These are phyloP conservation scores for Zygosaccharomyces rouxii DNA, from an alignment of 805 yeast genomes.

Conservation along the genomic window DNA sequence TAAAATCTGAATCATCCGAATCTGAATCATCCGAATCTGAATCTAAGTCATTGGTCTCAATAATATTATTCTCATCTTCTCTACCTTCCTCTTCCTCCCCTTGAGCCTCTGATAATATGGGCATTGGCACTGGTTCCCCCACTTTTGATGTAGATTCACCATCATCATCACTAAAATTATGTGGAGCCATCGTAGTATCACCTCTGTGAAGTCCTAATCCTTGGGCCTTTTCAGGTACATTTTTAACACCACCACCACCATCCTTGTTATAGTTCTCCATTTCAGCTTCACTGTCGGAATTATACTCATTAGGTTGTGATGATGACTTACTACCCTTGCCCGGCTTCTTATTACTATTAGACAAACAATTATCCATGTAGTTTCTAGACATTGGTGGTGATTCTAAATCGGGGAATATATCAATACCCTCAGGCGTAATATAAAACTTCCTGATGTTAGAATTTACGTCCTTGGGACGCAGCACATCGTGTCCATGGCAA, in stretches of 20 bases:
- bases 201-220: not conserved
- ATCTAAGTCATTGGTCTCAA: conserved; percentile 6
- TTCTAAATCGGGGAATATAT: conserved; percentile 20
- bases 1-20: conserved; percentile 12
- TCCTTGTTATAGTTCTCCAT: conserved; percentile 1
- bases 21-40: conserved; percentile 11
- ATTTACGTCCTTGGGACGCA: conserved; percentile 8
- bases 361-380: conserved; percentile 19
- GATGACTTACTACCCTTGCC: conserved; percentile 3
- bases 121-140: not conserved
- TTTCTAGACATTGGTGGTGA: conserved; percentile 32
- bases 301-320: not conserved
- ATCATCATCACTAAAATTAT: not conserved
- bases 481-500: conserved; percentile 5
- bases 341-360: conserved; percentile 5
- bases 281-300: conserved; percentile 3
- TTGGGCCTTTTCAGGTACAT: not conserved
- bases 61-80: not conserved
- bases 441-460: conserved; percentile 18
- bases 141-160: not conserved
- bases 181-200: not conserved
- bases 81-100: not conserved
- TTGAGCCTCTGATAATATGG: not conserved
- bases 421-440: conserved; percentile 19
- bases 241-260: conserved; percentile 3